These are phyloP conservation scores for Tephrocybe rancida DNA, from an alignment of 768 basidiomycete species.

Conservation along the genomic window DNA sequence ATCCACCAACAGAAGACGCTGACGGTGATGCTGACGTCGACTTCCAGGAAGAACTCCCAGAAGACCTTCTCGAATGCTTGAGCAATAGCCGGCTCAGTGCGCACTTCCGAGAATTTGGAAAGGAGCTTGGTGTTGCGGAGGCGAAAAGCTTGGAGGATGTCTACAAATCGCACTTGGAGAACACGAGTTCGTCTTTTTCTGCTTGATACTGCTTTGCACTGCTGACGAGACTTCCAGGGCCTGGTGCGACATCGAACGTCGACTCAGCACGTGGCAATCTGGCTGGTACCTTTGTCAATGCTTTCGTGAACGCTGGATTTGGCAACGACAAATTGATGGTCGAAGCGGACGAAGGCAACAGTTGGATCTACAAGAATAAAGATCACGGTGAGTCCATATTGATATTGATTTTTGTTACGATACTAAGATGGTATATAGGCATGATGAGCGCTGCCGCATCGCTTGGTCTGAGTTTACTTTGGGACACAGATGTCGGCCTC, in stretches of 20 bases:
- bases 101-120: constrained; percentile 90
- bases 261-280: constrained; percentile 95
- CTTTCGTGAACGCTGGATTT: constrained; percentile 98
- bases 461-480: constrained; percentile 88
- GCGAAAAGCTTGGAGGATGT: constrained; percentile 95
- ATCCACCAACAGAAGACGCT: constrained; percentile 51
- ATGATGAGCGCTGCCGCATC: constrained; percentile 98
- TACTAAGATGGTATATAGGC: constrained; percentile 44
- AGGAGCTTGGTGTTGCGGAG: constrained; percentile 88
- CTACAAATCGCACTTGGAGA: constrained; percentile 95
- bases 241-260: constrained; percentile 71
- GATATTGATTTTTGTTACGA: background rate
- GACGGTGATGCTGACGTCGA: constrained; percentile 59
- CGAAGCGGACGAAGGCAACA: constrained; percentile 92
- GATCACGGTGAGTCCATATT: constrained; percentile 71
- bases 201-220: background rate
- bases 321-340: constrained; percentile 99
- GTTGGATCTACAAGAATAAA: constrained; percentile 99
- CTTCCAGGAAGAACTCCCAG: constrained; percentile 66
- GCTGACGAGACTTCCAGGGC: constrained; percentile 40
- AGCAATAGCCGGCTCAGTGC: constrained; percentile 83
- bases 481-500: constrained; percentile 95
- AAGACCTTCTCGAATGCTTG: constrained; percentile 84
- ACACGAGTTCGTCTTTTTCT: constrained; percentile 57
- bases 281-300: constrained; percentile 97